Conservation (phyloP, 1,139 yeast species). For the Eremothecium gossypii region DNA sequence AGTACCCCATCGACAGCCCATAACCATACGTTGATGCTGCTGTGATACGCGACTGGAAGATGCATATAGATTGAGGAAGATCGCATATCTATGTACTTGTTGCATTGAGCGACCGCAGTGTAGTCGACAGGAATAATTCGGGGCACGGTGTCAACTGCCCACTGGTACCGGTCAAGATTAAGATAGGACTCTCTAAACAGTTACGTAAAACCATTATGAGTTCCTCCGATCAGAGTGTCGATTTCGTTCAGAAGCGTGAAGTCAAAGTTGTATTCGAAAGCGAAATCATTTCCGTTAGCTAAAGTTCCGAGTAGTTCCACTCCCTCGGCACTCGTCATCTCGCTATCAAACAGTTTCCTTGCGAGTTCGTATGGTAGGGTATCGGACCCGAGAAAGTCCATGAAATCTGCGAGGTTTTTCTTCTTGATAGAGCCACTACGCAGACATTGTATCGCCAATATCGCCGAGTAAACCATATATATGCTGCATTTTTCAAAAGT, state of each 20-base stretch:
- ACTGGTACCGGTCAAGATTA: too few relatives aligned
- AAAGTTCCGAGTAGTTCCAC: conserved; percentile 21
- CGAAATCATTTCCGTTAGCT: conserved; percentile 25
- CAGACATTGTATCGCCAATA: conserved; percentile 24
- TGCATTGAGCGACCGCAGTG: too few relatives aligned
- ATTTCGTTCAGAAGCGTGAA: conserved; percentile 26
- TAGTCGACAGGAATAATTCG: too few relatives aligned
- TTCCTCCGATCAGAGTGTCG: conserved; percentile 21
- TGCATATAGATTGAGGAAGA: too few relatives aligned
- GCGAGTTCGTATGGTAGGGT: conserved; percentile 24
- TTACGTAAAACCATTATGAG: not conserved
- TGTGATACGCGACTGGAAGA: too few relatives aligned
- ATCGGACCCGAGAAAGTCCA: conserved; percentile 17
- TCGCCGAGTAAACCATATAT: conserved; percentile 25
- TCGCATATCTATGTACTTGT: too few relatives aligned
- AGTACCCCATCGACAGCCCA: too few relatives aligned
- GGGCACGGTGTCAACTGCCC: too few relatives aligned
- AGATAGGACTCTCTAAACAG: too few relatives aligned
- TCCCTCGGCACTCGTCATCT: conserved; percentile 6
- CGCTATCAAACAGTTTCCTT: conserved; percentile 21
- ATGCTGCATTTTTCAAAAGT: conserved; percentile 20
- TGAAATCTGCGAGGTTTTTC: conserved; percentile 12
- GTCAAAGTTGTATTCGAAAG: conserved; percentile 26
- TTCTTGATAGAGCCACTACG: conserved; percentile 18
- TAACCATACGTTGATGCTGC: too few relatives aligned